Evolutionary conservation across 2,329 filamentous ascomycete species (phyloP).

Genomic region (Fusarium pseudograminearum): DNA sequence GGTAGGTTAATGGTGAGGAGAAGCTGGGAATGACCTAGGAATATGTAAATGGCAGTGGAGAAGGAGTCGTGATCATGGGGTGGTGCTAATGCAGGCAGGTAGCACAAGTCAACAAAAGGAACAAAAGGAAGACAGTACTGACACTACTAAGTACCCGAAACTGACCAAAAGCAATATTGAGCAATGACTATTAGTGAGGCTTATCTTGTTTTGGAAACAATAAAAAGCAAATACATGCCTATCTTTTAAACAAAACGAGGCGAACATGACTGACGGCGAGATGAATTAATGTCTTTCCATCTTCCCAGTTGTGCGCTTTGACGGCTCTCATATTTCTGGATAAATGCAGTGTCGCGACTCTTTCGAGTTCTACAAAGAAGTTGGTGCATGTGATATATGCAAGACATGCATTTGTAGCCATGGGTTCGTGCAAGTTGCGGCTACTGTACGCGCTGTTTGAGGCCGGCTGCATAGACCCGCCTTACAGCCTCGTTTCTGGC

Average conservation of each 20-base stretch:
- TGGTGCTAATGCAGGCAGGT: background rate
- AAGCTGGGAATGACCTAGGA: background rate
- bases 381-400: background rate
- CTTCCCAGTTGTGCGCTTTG: background rate
- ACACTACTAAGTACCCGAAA: background rate
- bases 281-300: background rate
- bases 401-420: background rate
- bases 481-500: background rate
- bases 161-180: background rate
- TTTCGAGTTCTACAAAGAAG: background rate
- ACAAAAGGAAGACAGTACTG: background rate
- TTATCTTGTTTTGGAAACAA: background rate
- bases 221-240: background rate
- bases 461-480: background rate
- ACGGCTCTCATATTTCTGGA: background rate
- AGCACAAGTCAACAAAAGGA: conserved; percentile 1
- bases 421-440: background rate
- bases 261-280: background rate
- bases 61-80: background rate
- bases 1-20: background rate
- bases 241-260: background rate
- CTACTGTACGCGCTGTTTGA: background rate
- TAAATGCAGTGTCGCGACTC: background rate
- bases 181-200: background rate
- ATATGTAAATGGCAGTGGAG: background rate